Base-by-base conservation (phyloP, 148 eudicot genomes). In the Dysphania ambrosioides region DNA sequence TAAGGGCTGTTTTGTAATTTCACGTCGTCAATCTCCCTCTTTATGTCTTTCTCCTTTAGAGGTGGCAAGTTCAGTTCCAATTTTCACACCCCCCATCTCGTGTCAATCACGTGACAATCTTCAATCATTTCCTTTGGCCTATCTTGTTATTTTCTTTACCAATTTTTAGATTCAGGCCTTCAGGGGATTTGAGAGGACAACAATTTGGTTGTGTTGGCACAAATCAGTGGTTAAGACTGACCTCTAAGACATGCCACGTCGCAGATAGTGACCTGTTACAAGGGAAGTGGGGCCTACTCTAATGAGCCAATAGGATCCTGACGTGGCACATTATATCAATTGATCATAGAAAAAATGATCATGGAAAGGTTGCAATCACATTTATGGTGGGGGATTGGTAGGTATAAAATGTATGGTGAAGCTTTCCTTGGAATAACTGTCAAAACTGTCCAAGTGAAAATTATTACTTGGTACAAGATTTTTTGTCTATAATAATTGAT, bases 91-190 rank as follows among this genome's bases (percentile, higher is more conserved):
- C 26, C 65, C 34, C 0, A n/a, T 32, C 64, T 35, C 74, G 40
- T 34, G 47, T 9, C 21, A 38, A 0, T 35, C 74, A 55, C 74
- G 65, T 71, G 64, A 35, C 44, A 32, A 23, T 23, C 32, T 15
- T 71, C 74, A 71, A 71, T 71, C 63, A 71, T 57, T 63, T 63
- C 60, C 34, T 21, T 30, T 70, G 40, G 21, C 18, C 29, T 69
- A 49, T 70, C 41, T 6, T 30, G 12, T 70, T 42, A 12, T 15
- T 41, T 68, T 26, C 4, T 29, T 31, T 5, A 2, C n/a, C 3
- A 16, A 4, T 31, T 31, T 31, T 31, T 66, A 7, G 12, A 16
- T 11, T 59, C 19, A 6, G 42, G 18, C 21, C 12, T 63, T 4
- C 15, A 8, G 21, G 35, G 66, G 18, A 4, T 32, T 32, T 11